Conservation (phyloP, 306 rosid genomes). For the Malus domestica region ASM211411v1 NC_041801.1:3850501-3851000, state of each 20-base stretch:
- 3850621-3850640: slow-evolving; percentile 57
- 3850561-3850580: slow-evolving; percentile 55
- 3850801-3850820: slow-evolving; percentile 59
- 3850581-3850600: slow-evolving; percentile 38
- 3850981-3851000: slow-evolving; percentile 99
- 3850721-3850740: slow-evolving; percentile 44
- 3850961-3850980: slow-evolving; percentile 88
- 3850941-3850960: slow-evolving; percentile 67
- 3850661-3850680: slow-evolving; percentile 48
- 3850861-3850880: slow-evolving; percentile 46
- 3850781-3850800: slow-evolving; percentile 14
- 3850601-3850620: slow-evolving; percentile 63
- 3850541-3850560: slow-evolving; percentile 43
- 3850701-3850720: slow-evolving; percentile 83
- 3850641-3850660: slow-evolving; percentile 47
- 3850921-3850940: slow-evolving; percentile 71
- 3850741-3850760: not conserved
- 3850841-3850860: slow-evolving; percentile 45
- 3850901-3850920: slow-evolving; percentile 41
- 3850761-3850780: slow-evolving; percentile 4
- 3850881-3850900: slow-evolving; percentile 44
- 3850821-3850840: slow-evolving; percentile 34
- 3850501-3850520: slow-evolving; percentile 38
- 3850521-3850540: slow-evolving; percentile 50
- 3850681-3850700: slow-evolving; percentile 52